phyloP scores from a whole-genome alignment of 2,329 filamentous ascomycete genomes.

The Nothomitra cinnamomea region DNA sequence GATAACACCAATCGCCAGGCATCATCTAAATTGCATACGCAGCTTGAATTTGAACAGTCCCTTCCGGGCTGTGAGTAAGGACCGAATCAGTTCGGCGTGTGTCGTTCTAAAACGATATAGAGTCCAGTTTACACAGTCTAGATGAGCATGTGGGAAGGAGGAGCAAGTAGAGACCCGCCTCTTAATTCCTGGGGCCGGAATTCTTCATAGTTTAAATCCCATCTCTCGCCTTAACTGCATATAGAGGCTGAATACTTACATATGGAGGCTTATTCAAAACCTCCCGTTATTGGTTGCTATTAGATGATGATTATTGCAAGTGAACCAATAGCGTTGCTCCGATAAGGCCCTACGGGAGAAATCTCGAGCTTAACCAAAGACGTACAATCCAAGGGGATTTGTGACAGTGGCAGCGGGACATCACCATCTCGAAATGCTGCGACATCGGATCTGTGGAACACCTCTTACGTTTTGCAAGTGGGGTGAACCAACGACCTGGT shows the following conservation, averaged over 20 bases:
- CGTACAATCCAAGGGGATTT: not conserved
- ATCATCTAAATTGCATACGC: no score
- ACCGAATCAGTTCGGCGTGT: no score
- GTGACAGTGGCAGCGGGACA: not conserved
- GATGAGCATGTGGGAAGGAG: no score
- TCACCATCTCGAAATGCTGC: not conserved
- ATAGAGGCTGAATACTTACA: not conserved
- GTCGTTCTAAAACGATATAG: no score
- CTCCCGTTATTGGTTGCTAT: slow-evolving; percentile 3
- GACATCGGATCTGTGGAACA: not conserved
- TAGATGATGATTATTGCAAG: not conserved
- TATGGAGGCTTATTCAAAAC: not conserved
- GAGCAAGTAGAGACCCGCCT: no score
- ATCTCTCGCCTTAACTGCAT: no score
- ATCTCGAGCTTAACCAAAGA: not conserved
- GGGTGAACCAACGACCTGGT: not conserved
- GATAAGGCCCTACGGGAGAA: not conserved
- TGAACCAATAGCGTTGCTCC: not conserved
- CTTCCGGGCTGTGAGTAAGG: no score
- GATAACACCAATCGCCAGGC: no score
- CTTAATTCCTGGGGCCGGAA: no score
- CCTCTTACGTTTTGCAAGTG: not conserved
- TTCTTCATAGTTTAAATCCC: no score
- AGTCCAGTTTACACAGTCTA: no score
- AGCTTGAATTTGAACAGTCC: no score